Base-by-base conservation (phyloP, 176 grass and related monocot species). In the Phyllostachys edulis region DNA sequence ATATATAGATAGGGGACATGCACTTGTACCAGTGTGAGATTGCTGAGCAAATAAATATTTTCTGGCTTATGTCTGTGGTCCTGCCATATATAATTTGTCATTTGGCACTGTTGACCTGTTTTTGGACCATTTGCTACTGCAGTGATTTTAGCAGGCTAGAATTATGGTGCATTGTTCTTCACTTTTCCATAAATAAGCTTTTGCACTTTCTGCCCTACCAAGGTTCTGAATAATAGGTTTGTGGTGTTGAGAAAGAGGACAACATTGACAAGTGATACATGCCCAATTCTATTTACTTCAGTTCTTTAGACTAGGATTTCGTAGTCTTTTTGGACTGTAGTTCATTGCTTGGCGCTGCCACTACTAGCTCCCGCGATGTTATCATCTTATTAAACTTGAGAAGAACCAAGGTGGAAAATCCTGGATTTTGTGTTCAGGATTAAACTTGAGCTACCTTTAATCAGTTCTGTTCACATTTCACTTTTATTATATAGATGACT, bases 331-430 rank as follows among this genome's bases (percentile, higher is more conserved):
- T 74, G 27, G 29, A 38, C 50, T 23, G 4, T 61, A 47, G 15
- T 21, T 59, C 10, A n/a, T 63, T 80, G 29, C 40, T 66, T 52
- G 6, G 6, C 5, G 16, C 1, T 63, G 13, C 8, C 39, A 82
- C 41, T 29, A 74, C 21, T 9, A 52, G 27, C 67, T 12, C 59
- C 57, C 42, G 63, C 45, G 49, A 70, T 85, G 60, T 69, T 51
- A 81, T 36, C 40, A 20, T 89, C 39, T 41, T 39, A n/a, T n/a
- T n/a, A n/a, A n/a, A n/a, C n/a, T 85, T 57, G 73, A 52, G 21
- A n/a, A 40, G 44, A 64, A 20, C 27, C 69, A 83, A 41, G 7
- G 55, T 50, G 41, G 9, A 32, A 49, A 62, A 37, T 23, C 2
- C 6, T 77, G 17, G 2, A 59, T 69, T 68, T 46, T 68, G 82